A percentile compares a stretch with the other conserved stretches of the same genome.
phyloP scores from a whole-genome alignment of 148 eudicot species.

The Rhododendron griersonianum region DNA sequence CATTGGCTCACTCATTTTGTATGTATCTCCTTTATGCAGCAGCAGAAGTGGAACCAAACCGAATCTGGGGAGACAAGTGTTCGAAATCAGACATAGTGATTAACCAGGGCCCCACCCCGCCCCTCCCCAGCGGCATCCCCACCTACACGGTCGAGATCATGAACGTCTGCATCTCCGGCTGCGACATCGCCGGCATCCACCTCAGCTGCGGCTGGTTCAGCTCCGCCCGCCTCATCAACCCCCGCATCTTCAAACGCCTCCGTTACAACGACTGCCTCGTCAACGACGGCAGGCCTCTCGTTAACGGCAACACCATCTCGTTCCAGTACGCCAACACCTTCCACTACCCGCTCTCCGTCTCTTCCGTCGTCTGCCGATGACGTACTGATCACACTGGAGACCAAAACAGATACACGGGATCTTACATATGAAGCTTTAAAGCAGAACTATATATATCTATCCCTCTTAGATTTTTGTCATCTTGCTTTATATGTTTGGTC shows the following conservation, averaged over 20 bases:
- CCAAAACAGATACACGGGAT: not conserved
- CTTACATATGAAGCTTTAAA: slow-evolving; percentile 4
- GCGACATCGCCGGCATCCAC: slow-evolving; percentile 63
- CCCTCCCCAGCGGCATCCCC: slow-evolving; percentile 79
- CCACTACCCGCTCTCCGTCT: slow-evolving; percentile 59
- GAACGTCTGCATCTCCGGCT: slow-evolving; percentile 63
- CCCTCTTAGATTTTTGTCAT: not conserved
- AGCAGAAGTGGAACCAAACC: slow-evolving; percentile 35
- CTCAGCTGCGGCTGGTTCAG: slow-evolving; percentile 81
- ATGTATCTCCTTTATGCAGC: slow-evolving; percentile 18
- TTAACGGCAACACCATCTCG: slow-evolving; percentile 46
- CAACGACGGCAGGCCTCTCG: slow-evolving; percentile 56
- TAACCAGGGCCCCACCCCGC: slow-evolving; percentile 53
- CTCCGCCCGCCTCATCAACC: slow-evolving; percentile 69
- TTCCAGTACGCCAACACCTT: slow-evolving; percentile 74
- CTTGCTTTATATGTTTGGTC: slow-evolving; percentile 4
- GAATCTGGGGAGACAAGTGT: slow-evolving; percentile 66
- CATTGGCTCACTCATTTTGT: not conserved
- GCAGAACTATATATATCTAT: not conserved
- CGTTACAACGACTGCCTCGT: slow-evolving; percentile 60
- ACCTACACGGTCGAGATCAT: slow-evolving; percentile 71
- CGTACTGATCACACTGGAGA: not conserved
- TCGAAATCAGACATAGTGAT: slow-evolving; percentile 47
- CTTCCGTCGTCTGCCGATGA: slow-evolving; percentile 40
- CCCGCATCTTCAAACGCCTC: slow-evolving; percentile 54